Percentiles rank a stretch among this genome's conserved stretches.
Conservation (phyloP, 2,329 filamentous ascomycete species). For the Pestalotiopsis sp. region DNA sequence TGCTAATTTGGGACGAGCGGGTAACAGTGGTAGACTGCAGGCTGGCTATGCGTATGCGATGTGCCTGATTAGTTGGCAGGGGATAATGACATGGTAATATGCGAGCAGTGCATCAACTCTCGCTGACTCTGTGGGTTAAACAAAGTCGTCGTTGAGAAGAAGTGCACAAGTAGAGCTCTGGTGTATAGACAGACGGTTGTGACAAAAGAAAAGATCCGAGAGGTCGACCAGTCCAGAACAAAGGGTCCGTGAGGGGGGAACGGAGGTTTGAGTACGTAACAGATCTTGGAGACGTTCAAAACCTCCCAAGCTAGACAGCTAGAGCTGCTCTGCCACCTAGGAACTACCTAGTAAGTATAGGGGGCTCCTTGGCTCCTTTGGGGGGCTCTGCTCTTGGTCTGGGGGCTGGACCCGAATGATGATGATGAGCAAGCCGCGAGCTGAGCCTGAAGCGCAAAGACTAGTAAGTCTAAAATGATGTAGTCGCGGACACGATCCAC, state of each 20-base stretch:
- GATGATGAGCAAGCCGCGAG: background rate
- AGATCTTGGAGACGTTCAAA: background rate
- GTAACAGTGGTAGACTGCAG: background rate
- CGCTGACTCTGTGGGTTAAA: background rate
- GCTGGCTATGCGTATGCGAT: background rate
- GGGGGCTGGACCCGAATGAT: background rate
- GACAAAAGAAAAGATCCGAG: background rate
- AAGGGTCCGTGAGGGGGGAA: conserved; percentile 3
- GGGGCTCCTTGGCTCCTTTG: background rate
- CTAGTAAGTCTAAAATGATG: background rate
- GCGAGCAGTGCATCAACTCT: background rate
- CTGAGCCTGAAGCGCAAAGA: background rate
- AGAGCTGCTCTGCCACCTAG: background rate
- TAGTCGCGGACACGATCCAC: background rate
- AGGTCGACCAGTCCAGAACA: conserved; percentile 3
- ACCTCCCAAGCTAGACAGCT: conserved; percentile 4
- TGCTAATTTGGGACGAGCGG: conserved; percentile 4
- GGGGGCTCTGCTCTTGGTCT: background rate
- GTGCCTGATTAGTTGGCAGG: background rate
- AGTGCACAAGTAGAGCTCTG: background rate
- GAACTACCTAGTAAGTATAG: conserved; percentile 1
- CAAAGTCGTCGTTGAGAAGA: background rate
- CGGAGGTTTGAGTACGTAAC: background rate
- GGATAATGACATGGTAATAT: background rate
- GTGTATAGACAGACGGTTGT: background rate